These are phyloP conservation scores for Testicularia cyperi DNA, from an alignment of 1,284 basidiomycete genomes.

Conservation along the genomic window DNA sequence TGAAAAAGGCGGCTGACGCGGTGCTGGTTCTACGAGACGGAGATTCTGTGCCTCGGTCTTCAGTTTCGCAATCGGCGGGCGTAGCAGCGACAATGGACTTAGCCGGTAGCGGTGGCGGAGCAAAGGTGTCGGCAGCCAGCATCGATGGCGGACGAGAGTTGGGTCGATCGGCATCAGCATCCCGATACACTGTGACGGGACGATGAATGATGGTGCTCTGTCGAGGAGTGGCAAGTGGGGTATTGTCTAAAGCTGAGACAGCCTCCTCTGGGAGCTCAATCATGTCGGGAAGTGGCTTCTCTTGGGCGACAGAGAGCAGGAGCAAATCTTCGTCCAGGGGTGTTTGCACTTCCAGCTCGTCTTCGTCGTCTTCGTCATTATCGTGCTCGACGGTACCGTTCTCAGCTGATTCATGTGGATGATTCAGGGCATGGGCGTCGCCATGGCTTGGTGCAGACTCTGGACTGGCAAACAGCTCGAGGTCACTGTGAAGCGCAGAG, in stretches of 20 bases:
- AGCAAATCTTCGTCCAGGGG: conserved; percentile 11
- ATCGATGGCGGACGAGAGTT: conserved; percentile 8
- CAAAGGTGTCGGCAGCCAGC: conserved; percentile 40
- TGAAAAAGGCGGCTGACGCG: conserved; percentile 36
- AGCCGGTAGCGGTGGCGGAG: conserved; percentile 42
- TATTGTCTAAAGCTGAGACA: too few relatives aligned
- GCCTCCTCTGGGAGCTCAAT: too few relatives aligned
- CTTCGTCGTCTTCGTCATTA: conserved; percentile 2
- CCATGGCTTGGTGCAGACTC: too few relatives aligned
- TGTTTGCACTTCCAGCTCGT: conserved; percentile 7
- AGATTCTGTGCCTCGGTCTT: too few relatives aligned
- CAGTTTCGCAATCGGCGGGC: too few relatives aligned
- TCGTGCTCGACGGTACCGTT: conserved; percentile 5
- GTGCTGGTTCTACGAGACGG: conserved; percentile 17
- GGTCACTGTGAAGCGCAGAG: too few relatives aligned
- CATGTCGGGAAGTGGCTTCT: too few relatives aligned
- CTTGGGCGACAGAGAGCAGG: neutral
- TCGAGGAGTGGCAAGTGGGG: conserved; percentile 8
- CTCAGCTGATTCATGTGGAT: too few relatives aligned
- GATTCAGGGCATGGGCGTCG: too few relatives aligned
- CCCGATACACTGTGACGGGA: conserved; percentile 17
- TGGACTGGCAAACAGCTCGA: too few relatives aligned
- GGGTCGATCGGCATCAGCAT: conserved; percentile 3
- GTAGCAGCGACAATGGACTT: conserved; percentile 16
- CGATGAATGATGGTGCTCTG: conserved; percentile 8